Base-by-base conservation (phyloP, 2,329 filamentous ascomycete species). In the Phialophora tarda region DNA sequence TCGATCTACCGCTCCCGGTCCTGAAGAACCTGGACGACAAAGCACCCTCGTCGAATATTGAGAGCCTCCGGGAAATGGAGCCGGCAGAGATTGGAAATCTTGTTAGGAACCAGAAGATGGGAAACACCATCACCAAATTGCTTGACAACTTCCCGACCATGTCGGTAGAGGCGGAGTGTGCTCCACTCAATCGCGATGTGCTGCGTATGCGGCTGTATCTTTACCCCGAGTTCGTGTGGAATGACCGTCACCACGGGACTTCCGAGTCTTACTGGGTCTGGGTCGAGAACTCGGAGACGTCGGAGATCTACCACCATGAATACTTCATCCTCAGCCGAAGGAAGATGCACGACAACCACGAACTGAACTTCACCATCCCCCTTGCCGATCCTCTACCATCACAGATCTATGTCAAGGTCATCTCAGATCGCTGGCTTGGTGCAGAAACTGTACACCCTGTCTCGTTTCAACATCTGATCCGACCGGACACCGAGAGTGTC, bases 231-330 rank as follows among this genome's bases (percentile, higher is more conserved):
- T 99, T 99, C 75, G 84, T 84, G 44, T 99, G 95, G 95, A 96
- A 97, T 73, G 94, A 98, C 72, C 89, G 91, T 55, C 87, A 97
- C 66, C 93, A 99, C 75, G 96, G 96, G 21, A 92, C 89, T 2
- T 97, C 94, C 0, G 95, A 99, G 75, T 94, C 94, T 3, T 99
- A 96, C 80, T 99, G 96, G 86, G 90, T 99, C 65, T 99, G 95
- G 96, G 94, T 99, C 2, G 95, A 99, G 78, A 97, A 98, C 76
- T 97, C 94, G 0, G 95, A 98, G 73, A 97, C 93, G 0, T 93
- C 92, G 0, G 93, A 98, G 78, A 98, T 99, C 48, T 98, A 97
- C 74, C 95, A 99, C 74, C 92, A 98, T 71, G 95, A 99, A 77
- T 97, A 90, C 78, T 98, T 99, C 79, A 95, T 99, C 64, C 84